Evolutionary conservation across 1,284 basidiomycete genomes (phyloP), one percentile per base, ranked within the genome.

Genomic region (Fistulinella cinereoalba): DNA sequence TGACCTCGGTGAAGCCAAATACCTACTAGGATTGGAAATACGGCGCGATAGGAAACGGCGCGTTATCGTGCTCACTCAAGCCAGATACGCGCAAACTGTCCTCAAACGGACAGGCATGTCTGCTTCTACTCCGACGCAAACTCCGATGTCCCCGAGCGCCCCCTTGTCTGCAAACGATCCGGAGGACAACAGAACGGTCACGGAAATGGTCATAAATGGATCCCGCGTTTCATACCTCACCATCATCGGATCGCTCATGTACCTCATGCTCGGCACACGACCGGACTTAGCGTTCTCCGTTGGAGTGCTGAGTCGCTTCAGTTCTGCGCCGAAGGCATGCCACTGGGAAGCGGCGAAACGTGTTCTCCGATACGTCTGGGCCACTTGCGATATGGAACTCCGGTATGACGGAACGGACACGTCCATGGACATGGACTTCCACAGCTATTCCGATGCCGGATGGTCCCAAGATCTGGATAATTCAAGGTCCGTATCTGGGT

Each of bases 21-120:
- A 41, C 27, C 32, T 51, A 3, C 38, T 51, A 2, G 43, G 50
- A 3, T 27, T 51, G 19, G 29, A 51, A 23, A 31, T 51, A 24
- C 2, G 27, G 3, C 36, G 36, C 11, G 39, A 51, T 19, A 19
- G 28, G 2, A 3, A 40, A 34, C 16, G 29, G 21, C 16, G 19
- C 4, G 43, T 18, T 9, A 44, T 51, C 15, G 19, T 43, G 15
- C 4, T 51, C 1, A 37, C 38, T 2, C 45, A 51, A 27, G 24
- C 36, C 5, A 38, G 47, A 11, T 48, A 51, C 32, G 23, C 36
- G 1, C 21, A 27, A 8, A 45, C 37, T 6, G 23, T 52, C 25
- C 37, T 52, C 1, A 32, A 45, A 24, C 7, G n/a, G 9, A 31
- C 44, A 25, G 2, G 32, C 34, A 8, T 28, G 40, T 31, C 25